These are phyloP conservation scores for Bothriochloa decipiens DNA, from an alignment of 176 grass and related monocot genomes.

Conservation along the genomic window DNA sequence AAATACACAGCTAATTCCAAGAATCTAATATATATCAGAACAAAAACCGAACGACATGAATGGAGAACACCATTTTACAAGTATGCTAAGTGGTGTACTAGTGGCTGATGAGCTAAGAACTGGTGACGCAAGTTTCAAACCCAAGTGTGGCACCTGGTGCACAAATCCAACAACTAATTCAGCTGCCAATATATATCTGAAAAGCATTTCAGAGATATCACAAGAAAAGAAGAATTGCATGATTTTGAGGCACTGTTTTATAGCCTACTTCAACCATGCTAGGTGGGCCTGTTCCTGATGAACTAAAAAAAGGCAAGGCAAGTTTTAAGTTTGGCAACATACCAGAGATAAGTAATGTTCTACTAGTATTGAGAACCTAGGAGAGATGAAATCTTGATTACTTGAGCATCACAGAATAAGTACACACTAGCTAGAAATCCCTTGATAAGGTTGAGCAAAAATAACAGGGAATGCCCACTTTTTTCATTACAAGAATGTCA, in stretches of 20 bases:
- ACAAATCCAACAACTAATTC: neutral
- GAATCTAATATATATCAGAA: slow-evolving; percentile 12
- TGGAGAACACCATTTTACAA: neutral
- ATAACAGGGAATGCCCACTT: neutral
- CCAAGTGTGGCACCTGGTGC: slow-evolving; percentile 17
- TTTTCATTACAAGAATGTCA: neutral
- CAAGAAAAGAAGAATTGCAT: slow-evolving; percentile 1
- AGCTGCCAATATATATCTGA: neutral
- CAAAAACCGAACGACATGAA: slow-evolving; percentile 1
- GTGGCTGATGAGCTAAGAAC: neutral
- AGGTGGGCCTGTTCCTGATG: neutral
- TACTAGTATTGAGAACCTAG: neutral
- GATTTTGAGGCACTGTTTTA: slow-evolving; percentile 3
- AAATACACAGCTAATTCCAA: slow-evolving; percentile 23
- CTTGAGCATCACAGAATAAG: slow-evolving; percentile 16
- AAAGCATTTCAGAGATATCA: slow-evolving; percentile 20
- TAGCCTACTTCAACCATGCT: slow-evolving; percentile 14
- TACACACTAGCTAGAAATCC: slow-evolving; percentile 19
- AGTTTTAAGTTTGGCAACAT: neutral
- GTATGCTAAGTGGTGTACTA: neutral
- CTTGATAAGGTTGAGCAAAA: slow-evolving; percentile 27
- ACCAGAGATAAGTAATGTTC: slow-evolving; percentile 28
- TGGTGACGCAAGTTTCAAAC: slow-evolving; percentile 14
- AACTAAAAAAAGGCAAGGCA: slow-evolving; percentile 21
- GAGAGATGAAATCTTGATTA: slow-evolving; percentile 12